A percentile compares a stretch with the other conserved stretches of the same genome.
Conservation (phyloP, 192 early-diverging fungal species). For the Coemansia sp. region DNA sequence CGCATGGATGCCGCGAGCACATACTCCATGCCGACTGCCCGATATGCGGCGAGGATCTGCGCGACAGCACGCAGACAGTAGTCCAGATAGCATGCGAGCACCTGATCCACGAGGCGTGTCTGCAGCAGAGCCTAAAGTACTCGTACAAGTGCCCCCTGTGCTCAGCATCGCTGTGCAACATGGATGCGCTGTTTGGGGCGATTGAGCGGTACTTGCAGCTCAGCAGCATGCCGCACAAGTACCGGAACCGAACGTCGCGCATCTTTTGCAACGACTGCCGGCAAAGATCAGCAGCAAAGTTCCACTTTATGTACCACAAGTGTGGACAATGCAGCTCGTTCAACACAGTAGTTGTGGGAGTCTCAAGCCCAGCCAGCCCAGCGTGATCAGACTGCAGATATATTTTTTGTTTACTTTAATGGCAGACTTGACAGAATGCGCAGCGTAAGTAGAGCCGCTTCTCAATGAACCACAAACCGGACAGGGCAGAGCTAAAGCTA, state of each 20-base stretch:
- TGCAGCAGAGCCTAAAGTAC: constrained; percentile 77
- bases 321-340: constrained; percentile 83
- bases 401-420: constrained; percentile 17
- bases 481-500: neutral
- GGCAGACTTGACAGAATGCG: constrained; percentile 35
- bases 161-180: constrained; percentile 85
- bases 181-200: constrained; percentile 73
- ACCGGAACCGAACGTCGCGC: constrained; percentile 64
- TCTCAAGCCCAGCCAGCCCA: constrained; percentile 16
- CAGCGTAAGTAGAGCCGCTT: constrained; percentile 27
- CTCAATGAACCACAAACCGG: neutral
- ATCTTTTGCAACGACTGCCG: constrained; percentile 97
- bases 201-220: constrained; percentile 77
- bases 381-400: neutral
- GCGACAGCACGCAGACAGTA: constrained; percentile 76
- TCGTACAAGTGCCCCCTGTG: constrained; percentile 97
- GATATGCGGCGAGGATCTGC: constrained; percentile 95
- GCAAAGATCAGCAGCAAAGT: constrained; percentile 75
- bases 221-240: constrained; percentile 90
- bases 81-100: constrained; percentile 75
- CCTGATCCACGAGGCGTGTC: constrained; percentile 85
- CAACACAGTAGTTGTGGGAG: constrained; percentile 64
- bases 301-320: constrained; percentile 96
- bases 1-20: constrained; percentile 88
- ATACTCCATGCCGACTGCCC: constrained; percentile 91